A percentile compares a stretch with the other conserved stretches of the same genome.
These are phyloP conservation scores for Tolypocladium paradoxum DNA, from an alignment of 2,329 filamentous ascomycete species.

Conservation along the genomic window DNA sequence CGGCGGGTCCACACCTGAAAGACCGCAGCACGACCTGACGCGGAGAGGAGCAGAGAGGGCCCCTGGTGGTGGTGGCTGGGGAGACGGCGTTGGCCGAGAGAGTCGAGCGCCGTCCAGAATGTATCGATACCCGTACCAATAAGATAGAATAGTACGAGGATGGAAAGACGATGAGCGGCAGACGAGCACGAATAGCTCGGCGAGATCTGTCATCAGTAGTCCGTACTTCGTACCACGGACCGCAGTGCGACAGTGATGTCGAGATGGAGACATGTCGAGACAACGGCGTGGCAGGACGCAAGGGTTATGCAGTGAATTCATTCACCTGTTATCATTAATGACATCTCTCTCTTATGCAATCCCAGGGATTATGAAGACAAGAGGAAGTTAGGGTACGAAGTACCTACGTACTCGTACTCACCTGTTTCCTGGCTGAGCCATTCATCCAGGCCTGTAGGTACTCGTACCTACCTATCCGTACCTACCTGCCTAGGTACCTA, in stretches of 20 bases:
- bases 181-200: background rate
- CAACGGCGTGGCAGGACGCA: background rate
- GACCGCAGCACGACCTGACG: background rate
- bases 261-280: background rate
- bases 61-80: background rate
- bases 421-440: no score
- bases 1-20: background rate
- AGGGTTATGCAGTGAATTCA: background rate
- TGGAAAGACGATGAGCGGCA: background rate
- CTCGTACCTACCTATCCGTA: no score
- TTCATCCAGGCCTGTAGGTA: no score
- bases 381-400: no score
- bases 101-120: background rate
- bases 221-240: no score
- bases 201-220: background rate
- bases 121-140: background rate
- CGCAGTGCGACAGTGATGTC: background rate
- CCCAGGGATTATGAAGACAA: no score
- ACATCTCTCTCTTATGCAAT: no score
- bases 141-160: no score
- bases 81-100: background rate
- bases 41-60: background rate
- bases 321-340: background rate
- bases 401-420: no score
- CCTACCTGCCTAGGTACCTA: background rate